Evolutionary conservation across 139 green algal species (phyloP).

Genomic region (Haematococcus lacustris): DNA sequence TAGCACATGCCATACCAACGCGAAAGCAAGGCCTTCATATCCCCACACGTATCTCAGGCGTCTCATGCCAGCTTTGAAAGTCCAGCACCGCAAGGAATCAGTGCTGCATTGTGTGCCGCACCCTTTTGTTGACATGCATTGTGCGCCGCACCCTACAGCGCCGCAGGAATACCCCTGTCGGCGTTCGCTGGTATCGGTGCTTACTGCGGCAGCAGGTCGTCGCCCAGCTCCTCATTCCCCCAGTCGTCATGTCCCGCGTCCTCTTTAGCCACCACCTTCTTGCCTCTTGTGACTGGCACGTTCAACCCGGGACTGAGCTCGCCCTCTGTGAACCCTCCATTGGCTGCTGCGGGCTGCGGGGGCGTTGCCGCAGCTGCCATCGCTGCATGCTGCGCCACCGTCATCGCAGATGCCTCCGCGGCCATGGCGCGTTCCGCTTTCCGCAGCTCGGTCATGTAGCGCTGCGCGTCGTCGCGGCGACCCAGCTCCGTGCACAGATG

Average conservation of each 20-base stretch:
- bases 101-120: too few species aligned
- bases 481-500: conserved; percentile 73
- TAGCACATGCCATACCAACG: too few species aligned
- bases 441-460: conserved; percentile 19
- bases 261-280: conserved; percentile 36
- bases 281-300: conserved; percentile 13
- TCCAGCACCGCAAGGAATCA: too few species aligned
- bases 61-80: too few species aligned
- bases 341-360: background rate
- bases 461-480: conserved; percentile 34
- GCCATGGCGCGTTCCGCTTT: conserved; percentile 21
- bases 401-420: conserved; percentile 9
- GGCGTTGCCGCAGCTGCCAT: background rate
- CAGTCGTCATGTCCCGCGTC: conserved; percentile 46
- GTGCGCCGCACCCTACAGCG: too few species aligned
- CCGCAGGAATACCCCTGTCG: too few species aligned
- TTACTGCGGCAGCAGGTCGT: conserved; percentile 64
- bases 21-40: too few species aligned
- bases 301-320: background rate
- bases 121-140: too few species aligned
- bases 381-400: background rate
- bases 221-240: conserved; percentile 57
- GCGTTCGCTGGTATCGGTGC: too few species aligned
- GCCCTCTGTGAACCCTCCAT: background rate
- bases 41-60: too few species aligned